Conservation (phyloP, 257 asterid genomes). For the Solanum appendiculatum region DNA sequence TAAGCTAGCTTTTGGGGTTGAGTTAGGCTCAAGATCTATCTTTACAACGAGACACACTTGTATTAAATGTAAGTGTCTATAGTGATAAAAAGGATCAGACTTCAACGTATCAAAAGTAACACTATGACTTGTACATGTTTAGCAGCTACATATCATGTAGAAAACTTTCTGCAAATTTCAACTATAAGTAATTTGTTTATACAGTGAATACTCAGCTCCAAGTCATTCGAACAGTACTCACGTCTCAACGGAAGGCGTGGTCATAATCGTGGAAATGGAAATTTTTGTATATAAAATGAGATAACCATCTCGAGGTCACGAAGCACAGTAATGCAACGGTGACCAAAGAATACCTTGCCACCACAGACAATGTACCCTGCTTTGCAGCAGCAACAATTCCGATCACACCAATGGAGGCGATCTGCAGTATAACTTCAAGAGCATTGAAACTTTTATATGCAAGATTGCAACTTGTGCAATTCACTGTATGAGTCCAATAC, state of each 20-base stretch:
- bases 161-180: not conserved
- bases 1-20: too few relatives aligned
- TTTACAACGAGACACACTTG: too few relatives aligned
- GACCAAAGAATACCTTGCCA: constrained; percentile 35
- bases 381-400: constrained; percentile 64
- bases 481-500: constrained; percentile 75
- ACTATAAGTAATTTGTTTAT: not conserved
- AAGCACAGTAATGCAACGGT: constrained; percentile 51
- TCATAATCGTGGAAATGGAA: constrained; percentile 87
- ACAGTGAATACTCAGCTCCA: not conserved
- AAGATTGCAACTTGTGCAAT: constrained; percentile 55
- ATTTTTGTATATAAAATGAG: constrained; percentile 61
- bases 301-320: constrained; percentile 65
- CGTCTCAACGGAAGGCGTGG: constrained; percentile 54
- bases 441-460: constrained; percentile 52
- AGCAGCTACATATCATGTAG: not conserved
- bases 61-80: too few relatives aligned
- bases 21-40: too few relatives aligned
- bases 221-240: not conserved
- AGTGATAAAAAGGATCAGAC: not conserved
- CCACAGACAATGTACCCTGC: constrained; percentile 36
- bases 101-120: not conserved
- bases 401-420: constrained; percentile 29
- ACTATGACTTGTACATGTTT: not conserved
- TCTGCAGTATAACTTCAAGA: constrained; percentile 45